Percentiles rank a stretch among this genome's conserved stretches.
Evolutionary conservation across 805 yeast genomes (phyloP).

Genomic region (Wickerhamiella lipophila): DNA sequence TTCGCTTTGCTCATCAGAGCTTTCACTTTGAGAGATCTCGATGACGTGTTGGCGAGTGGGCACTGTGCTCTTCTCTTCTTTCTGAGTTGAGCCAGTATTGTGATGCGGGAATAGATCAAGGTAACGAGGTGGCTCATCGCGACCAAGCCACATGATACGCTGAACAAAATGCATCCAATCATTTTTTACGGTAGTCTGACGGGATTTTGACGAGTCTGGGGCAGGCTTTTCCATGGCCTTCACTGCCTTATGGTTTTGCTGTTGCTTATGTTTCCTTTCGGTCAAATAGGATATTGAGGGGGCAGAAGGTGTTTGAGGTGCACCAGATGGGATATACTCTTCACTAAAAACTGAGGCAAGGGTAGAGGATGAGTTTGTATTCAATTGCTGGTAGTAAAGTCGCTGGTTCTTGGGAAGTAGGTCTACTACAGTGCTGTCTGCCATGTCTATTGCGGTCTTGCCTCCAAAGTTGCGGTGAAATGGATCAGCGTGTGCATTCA

Average conservation of each 20-base stretch:
- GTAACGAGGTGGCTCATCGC: conserved; percentile 14
- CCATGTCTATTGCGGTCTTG: conserved; percentile 30
- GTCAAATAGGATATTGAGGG: background rate
- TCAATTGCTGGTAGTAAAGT: conserved; percentile 19
- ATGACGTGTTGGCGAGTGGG: conserved; percentile 19
- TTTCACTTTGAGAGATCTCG: conserved; percentile 21
- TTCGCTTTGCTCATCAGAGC: conserved; percentile 8
- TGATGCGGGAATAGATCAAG: conserved; percentile 12
- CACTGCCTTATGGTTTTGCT: background rate
- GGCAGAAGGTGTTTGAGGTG: background rate
- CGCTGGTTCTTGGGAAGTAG: conserved; percentile 23
- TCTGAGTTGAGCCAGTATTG: background rate
- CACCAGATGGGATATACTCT: background rate
- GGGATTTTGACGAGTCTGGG: background rate
- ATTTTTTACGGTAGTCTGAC: background rate
- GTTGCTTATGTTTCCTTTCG: background rate
- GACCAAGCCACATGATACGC: conserved; percentile 5
- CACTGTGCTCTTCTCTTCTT: background rate
- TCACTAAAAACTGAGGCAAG: conserved; percentile 14
- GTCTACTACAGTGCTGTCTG: conserved; percentile 23
- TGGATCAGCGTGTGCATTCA: conserved; percentile 23
- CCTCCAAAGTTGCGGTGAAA: conserved; percentile 22
- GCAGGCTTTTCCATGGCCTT: too few species aligned
- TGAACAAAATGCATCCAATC: conserved; percentile 7
- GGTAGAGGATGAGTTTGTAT: conserved; percentile 21